Percentiles rank a stretch among this genome's conserved stretches.
Evolutionary conservation across 2,329 filamentous ascomycete species (phyloP).

Genomic region (Cercospora janseana): DNA sequence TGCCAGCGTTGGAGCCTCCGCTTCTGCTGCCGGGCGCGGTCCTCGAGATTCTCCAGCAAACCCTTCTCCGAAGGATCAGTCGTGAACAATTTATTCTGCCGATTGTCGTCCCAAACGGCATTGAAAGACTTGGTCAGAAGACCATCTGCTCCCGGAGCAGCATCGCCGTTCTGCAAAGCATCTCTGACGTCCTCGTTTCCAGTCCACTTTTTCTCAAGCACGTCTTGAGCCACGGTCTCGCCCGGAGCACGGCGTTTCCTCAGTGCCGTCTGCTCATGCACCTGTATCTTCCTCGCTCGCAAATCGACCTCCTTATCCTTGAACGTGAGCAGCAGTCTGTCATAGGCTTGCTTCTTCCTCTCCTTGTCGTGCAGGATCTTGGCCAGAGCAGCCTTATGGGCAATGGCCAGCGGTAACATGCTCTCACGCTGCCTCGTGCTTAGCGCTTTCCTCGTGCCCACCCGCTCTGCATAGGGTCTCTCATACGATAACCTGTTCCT

Average conservation of each 20-base stretch:
- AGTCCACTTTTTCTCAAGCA: conserved; percentile 71
- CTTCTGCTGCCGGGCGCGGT: conserved; percentile 64
- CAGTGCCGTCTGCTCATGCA: conserved; percentile 20
- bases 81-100: conserved; percentile 40
- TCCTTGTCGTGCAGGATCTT: conserved; percentile 60
- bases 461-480: conserved; percentile 50
- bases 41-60: conserved; percentile 69
- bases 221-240: conserved; percentile 50
- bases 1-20: conserved; percentile 71
- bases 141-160: conserved; percentile 55
- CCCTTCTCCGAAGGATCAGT: conserved; percentile 52
- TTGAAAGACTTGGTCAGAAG: conserved; percentile 65
- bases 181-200: conserved; percentile 74
- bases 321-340: conserved; percentile 60
- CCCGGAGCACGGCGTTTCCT: conserved; percentile 29
- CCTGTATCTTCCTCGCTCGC: conserved; percentile 48
- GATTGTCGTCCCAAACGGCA: conserved; percentile 67
- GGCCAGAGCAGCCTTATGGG: conserved; percentile 67
- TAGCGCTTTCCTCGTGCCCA: conserved; percentile 46
- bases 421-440: conserved; percentile 37
- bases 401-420: conserved; percentile 66
- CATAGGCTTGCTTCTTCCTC: conserved; percentile 58
- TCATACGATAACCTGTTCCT: conserved; percentile 41
- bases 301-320: conserved; percentile 48
- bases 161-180: conserved; percentile 66